Percentiles rank a stretch among this genome's conserved stretches.
phyloP scores from a whole-genome alignment of 306 rosid genomes.

The Cicer chorassanicum region DNA sequence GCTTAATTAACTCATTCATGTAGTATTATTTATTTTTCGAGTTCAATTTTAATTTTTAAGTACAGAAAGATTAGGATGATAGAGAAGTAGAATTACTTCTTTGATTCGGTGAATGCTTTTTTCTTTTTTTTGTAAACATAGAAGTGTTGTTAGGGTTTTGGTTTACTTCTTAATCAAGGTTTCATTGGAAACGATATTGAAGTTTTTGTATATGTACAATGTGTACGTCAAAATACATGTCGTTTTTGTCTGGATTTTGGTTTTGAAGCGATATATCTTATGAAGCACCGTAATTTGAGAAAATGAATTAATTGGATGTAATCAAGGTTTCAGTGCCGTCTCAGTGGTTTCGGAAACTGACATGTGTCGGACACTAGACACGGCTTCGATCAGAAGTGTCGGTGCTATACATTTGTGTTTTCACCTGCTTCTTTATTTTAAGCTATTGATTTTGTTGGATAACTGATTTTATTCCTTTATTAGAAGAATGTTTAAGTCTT shows the following conservation, averaged over 20 bases:
- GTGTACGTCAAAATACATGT: neutral
- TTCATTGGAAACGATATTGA: conserved; percentile 1
- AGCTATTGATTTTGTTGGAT: neutral
- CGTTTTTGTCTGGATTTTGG: neutral
- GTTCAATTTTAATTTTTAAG: neutral
- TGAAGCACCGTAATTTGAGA: too few species aligned
- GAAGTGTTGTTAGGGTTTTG: conserved; percentile 2
- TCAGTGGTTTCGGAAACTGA: too few species aligned
- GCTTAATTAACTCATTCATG: neutral
- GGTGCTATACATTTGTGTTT: neutral
- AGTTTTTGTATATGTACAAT: neutral
- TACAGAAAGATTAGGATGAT: conserved; percentile 3
- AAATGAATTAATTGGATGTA: too few species aligned
- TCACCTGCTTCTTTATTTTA: neutral
- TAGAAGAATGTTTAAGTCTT: conserved; percentile 12
- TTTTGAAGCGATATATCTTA: too few species aligned
- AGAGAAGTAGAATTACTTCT: neutral
- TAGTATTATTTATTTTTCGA: neutral
- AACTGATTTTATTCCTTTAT: neutral
- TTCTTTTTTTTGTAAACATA: neutral
- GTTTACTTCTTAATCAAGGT: neutral
- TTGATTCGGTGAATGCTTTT: neutral
- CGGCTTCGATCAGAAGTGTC: too few species aligned
- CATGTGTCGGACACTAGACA: too few species aligned
- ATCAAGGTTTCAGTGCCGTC: too few species aligned